Evolutionary conservation across 192 early-diverging fungal species (phyloP), one percentile per base, ranked within the genome.

Genomic region (Coemansia sp.): DNA sequence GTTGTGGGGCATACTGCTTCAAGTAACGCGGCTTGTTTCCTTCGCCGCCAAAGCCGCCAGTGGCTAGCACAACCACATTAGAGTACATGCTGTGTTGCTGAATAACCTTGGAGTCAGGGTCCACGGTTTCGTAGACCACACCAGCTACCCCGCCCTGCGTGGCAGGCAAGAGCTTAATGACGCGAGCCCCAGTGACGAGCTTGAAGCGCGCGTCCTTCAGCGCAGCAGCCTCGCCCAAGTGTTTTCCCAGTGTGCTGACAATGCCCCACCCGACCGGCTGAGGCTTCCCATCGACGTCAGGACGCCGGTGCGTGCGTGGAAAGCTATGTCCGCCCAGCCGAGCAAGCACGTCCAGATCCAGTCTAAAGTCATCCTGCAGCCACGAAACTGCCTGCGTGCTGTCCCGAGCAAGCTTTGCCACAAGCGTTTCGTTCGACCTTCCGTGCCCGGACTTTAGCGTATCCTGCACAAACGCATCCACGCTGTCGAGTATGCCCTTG

Each of bases 11-110:
- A 80, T 95, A 91, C 78, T 92, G 84, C 80, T 92, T 89, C 35
- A 97, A 74, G 16, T 95, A 84, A 11, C 90, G 94, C 60, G 87
- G 83, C 13, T 82, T 84, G 44, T 86, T 87, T 74, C 96, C 96
- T 64, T 94, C 94, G 62, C 94, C 95, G 49, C 93, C 96, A 78
- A 96, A 98, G 62, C 96, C 96, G 82, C 96, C 96, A 57, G 96
- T 98, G 4, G 95, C 94, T 46, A 98, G 78, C 66, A 98, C 85
- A 44, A 97, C 94, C 11, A 91, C 92, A 21, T 90, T 91, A 50
- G 70, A 46, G 0, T 47, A 40, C 16, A 69, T 62, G 19, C 33
- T 67, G 64, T 87, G 86, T 63, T 88, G 90, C 73, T 88, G 80
- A 72, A 81, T 66, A 28, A 77, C 84, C 66, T 86, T 76, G 62